These are phyloP conservation scores for Gossypium anomalum DNA, from an alignment of 345 rosid species.

Conservation along the genomic window DNA sequence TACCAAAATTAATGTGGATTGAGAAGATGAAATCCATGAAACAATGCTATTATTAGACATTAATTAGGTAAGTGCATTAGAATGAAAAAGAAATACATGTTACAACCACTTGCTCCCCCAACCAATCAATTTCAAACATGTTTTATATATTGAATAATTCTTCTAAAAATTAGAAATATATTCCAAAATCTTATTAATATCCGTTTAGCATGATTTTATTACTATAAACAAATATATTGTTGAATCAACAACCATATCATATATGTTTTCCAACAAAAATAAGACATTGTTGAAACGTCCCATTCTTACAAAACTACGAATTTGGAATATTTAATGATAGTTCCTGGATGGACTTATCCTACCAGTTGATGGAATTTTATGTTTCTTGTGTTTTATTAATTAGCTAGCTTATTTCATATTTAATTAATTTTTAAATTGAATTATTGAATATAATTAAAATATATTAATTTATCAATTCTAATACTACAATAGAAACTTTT, in stretches of 20 bases:
- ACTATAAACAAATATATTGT: neutral
- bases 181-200: neutral
- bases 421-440: too few relatives aligned
- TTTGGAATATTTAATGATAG: neutral
- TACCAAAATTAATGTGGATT: too few relatives aligned
- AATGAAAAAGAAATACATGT: neutral
- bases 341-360: neutral
- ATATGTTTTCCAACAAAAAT: neutral
- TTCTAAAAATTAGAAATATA: neutral
- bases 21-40: too few relatives aligned
- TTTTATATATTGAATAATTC: neutral
- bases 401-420: too few relatives aligned
- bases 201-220: neutral
- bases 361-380: neutral
- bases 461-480: too few relatives aligned
- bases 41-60: too few relatives aligned
- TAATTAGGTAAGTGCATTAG: neutral
- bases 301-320: constrained; percentile 13
- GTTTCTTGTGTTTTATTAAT: too few relatives aligned
- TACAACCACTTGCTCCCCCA: neutral
- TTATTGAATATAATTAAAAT: too few relatives aligned
- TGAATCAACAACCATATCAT: neutral
- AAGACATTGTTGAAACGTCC: constrained; percentile 33
- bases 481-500: too few relatives aligned
- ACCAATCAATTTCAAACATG: neutral